Conservation (phyloP, 2,329 filamentous ascomycete genomes). For the Exophiala sp. region DNA sequence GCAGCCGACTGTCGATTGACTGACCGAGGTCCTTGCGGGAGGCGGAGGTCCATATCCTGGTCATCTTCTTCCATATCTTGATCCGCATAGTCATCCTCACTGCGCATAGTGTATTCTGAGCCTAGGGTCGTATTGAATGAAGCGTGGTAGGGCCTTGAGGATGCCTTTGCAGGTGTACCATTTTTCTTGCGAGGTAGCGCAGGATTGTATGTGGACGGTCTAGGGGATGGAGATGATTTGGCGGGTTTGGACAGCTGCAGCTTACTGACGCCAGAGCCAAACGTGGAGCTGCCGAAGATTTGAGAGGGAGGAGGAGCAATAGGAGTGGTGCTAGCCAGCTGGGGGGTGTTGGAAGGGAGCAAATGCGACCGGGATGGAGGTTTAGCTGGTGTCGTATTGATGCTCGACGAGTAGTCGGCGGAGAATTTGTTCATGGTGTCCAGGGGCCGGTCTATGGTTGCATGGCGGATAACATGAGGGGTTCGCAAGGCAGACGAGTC, state of each 20-base stretch:
- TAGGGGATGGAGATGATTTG: slow-evolving; percentile 38
- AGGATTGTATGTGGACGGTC: slow-evolving; percentile 28
- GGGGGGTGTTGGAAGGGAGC: slow-evolving; percentile 19
- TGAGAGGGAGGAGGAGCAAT: slow-evolving; percentile 49
- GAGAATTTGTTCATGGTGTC: slow-evolving; percentile 26
- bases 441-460: not conserved
- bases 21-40: slow-evolving; percentile 9
- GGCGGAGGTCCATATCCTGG: slow-evolving; percentile 31
- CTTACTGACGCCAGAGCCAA: slow-evolving; percentile 36
- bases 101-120: slow-evolving; percentile 9
- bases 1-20: slow-evolving; percentile 11
- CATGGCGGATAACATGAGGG: not conserved
- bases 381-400: slow-evolving; percentile 23
- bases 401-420: slow-evolving; percentile 28
- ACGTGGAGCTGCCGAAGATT: slow-evolving; percentile 48
- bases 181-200: slow-evolving; percentile 33
- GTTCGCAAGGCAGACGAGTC: no score
- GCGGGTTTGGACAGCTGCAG: slow-evolving; percentile 36
- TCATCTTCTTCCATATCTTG: slow-evolving; percentile 34
- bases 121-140: slow-evolving; percentile 13
- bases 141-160: slow-evolving; percentile 7
- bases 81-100: slow-evolving; percentile 16
- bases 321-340: slow-evolving; percentile 40
- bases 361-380: slow-evolving; percentile 13
- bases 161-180: slow-evolving; percentile 21